phyloP scores from a whole-genome alignment of 2,329 filamentous ascomycete species.

The Aspergillus pseudotamarii region DNA sequence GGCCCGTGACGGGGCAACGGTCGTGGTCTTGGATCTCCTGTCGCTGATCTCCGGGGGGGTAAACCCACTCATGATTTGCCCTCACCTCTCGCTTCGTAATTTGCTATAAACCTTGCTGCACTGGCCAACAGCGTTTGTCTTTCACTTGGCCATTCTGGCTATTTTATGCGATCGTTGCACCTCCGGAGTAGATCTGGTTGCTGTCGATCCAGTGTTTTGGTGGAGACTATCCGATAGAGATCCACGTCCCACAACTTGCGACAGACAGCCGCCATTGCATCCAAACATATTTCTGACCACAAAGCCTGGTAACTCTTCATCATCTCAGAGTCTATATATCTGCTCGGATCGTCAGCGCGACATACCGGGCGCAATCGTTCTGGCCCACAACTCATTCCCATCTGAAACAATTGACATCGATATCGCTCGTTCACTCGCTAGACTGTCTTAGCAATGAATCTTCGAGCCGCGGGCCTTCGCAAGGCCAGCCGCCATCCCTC shows the following conservation, averaged over 20 bases:
- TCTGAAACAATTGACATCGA: background rate
- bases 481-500: slow-evolving; percentile 17
- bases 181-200: slow-evolving; percentile 2
- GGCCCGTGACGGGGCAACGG: slow-evolving; percentile 1
- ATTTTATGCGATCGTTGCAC: slow-evolving; percentile 4
- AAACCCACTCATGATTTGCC: background rate
- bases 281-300: background rate
- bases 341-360: background rate
- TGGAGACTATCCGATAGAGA: slow-evolving; percentile 20
- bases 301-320: background rate
- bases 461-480: slow-evolving; percentile 12
- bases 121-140: background rate
- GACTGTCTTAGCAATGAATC: background rate
- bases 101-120: background rate
- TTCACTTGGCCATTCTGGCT: background rate
- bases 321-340: background rate
- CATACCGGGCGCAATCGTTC: background rate
- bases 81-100: background rate
- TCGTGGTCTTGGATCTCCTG: background rate
- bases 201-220: slow-evolving; percentile 19
- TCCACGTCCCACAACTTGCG: slow-evolving; percentile 14
- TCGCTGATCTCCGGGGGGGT: background rate
- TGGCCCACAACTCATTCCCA: background rate
- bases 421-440: background rate
- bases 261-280: slow-evolving; percentile 6